Base-by-base conservation (phyloP, 192 early-diverging fungal genomes). In the Chytriomyces confervae region DNA sequence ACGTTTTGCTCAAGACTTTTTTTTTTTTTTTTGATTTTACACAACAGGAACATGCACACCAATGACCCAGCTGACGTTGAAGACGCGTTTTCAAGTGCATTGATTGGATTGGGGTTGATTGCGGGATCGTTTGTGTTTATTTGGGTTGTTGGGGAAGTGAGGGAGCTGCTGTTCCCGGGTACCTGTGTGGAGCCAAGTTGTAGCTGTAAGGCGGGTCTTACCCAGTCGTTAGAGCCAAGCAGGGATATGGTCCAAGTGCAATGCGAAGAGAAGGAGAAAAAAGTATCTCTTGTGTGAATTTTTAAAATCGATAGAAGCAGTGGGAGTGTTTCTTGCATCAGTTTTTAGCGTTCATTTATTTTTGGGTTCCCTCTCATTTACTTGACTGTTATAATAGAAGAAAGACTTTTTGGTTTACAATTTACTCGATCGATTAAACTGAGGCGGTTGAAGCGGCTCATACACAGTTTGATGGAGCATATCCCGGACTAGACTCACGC, bases 381-480 rank as follows among this genome's bases (percentile, higher is more conserved):
- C 24, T 27, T 27, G 24, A 27, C 24, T 27, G 24, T 27, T 27
- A 27, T 27, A 27, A 27, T 27, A 27, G 24, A 27, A 27, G 24
- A 27, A 27, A 27, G 36, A 2, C 1, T 4, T 36, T 36, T 36
- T 36, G 36, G 36, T 36, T 64, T 6, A 64, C 62, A 64, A 64
- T 27, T 29, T 18, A 27, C 62, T 64, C 20, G 18, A 24, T 18
- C 11, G 27, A 29, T 18, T 29, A 64, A 64, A 57, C 53, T 18
- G 11, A 5, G 62, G 62, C 11, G 11, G 20, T 24, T 29, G 62
- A 61, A 84, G 45, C 5, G 79, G 77, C 77, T 81, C 77, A 57
- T 84, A 84, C n/a, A 77, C 75, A 10, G 6, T 23, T 27, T 79
- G 62, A 62, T 72, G 46, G 1, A 84, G 47, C 7, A 23, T 43